Conservation (phyloP, 805 yeast genomes). For the Teunomyces pallodes region DNA sequence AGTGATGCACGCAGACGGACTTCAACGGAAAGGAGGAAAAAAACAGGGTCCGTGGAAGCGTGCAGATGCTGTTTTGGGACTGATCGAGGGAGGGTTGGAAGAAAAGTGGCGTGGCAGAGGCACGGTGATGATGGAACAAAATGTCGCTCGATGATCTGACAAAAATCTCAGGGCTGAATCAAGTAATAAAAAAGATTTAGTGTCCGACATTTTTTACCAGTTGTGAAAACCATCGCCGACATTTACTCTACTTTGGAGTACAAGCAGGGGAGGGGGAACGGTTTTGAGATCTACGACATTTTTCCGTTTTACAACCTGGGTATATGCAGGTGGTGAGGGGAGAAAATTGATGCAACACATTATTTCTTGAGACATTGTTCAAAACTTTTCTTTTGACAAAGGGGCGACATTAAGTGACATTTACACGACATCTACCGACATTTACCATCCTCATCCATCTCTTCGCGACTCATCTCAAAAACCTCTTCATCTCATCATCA, state of each 20-base stretch:
- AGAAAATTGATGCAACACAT: no score
- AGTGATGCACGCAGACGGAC: no score
- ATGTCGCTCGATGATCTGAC: neutral
- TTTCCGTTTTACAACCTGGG: neutral
- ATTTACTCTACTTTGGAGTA: neutral
- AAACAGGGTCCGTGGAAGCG: neutral
- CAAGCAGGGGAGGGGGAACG: no score
- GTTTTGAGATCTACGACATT: neutral
- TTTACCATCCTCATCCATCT: constrained; percentile 1
- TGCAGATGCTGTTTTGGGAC: neutral
- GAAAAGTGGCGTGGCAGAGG: neutral
- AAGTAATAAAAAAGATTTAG: no score
- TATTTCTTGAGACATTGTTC: no score
- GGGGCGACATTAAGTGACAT: no score
- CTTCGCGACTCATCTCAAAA: constrained; percentile 5
- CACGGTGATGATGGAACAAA: neutral
- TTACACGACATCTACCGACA: neutral
- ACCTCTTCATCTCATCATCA: constrained; percentile 12
- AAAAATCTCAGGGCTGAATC: no score
- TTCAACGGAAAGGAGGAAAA: no score
- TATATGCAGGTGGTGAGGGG: no score
- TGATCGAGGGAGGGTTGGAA: neutral
- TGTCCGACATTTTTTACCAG: no score
- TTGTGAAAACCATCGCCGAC: neutral
- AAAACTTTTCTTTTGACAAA: no score